Conservation (phyloP, 2,329 filamentous ascomycete genomes). For the Truncatella angustata region DNA sequence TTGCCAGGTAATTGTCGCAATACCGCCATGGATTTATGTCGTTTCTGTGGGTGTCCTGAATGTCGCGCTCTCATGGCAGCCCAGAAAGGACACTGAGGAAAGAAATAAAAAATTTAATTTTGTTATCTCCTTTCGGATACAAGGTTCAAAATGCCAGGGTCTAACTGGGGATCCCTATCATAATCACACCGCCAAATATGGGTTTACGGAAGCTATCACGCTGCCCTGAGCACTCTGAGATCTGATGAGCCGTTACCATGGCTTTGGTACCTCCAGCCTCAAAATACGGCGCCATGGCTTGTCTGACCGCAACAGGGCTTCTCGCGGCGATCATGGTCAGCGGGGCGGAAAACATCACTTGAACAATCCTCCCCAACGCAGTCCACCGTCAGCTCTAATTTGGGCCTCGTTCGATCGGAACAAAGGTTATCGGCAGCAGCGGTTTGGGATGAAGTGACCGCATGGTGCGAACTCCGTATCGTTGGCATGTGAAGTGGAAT, state of each 20-base stretch:
- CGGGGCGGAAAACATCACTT: background rate
- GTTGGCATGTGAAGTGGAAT: background rate
- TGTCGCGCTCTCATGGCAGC: background rate
- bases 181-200: background rate
- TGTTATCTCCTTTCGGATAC: background rate
- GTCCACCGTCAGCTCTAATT: background rate
- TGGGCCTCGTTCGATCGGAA: background rate
- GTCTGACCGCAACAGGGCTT: background rate
- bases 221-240: background rate
- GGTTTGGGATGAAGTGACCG: too few species aligned
- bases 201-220: background rate
- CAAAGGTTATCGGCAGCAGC: too few species aligned
- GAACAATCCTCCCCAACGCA: background rate
- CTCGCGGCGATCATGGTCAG: background rate
- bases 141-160: background rate
- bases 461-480: background rate
- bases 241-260: background rate
- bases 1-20: background rate
- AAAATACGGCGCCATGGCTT: background rate
- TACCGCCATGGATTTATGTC: background rate
- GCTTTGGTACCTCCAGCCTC: background rate
- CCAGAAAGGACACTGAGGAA: background rate
- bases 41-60: background rate
- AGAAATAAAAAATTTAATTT: background rate
- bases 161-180: background rate